Base-by-base conservation (phyloP, 1,139 yeast species). In the Trichomonascaceae sp. region DNA sequence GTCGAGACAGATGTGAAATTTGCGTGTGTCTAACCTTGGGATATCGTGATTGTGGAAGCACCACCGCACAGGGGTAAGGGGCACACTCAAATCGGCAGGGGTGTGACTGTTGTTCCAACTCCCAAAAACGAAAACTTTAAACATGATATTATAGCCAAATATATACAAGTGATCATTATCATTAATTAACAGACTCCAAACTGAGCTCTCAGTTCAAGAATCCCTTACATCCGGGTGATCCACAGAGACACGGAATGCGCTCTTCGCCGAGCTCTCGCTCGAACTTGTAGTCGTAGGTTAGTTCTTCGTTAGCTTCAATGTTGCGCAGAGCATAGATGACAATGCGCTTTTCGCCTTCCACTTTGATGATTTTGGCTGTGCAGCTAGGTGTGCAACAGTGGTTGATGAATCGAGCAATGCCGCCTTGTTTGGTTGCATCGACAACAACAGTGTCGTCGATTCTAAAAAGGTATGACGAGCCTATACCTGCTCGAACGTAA, bases 321-420 rank as follows among this genome's bases (percentile, higher is more conserved):
- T 87, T 96, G 32, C 93, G 65, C 42, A 85, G 62, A 0, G 98
- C 97, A 56, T 87, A 89, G 30, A 89, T 85, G 36, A 87, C 98
- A 62, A 89, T 89, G 56, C 97, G 71, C 60, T 84, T 85, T 48
- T 73, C 78, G 5, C 96, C 97, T 42, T 84, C 96, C 26, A 85
- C 96, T 53, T 85, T 85, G 51, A 89, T 87, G 52, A 89, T 85
- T 54, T 87, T 89, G 2, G 98, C 97, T 0, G 94, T 85, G 59
- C 98, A 89, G 46, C 94, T 85, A 2, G 99, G 99, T 39, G 79
- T 81, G 60, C 98, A 89, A 54, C 96, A 84, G 57, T 92, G 99
- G 51, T 92, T 89, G 54, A 89, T 89, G 51, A 92, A 89, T 42
- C 95, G 62, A 0, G 98, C 98, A 47, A 87, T 85, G 3, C 96